Evolutionary conservation across 495 filamentous ascomycete species (phyloP).

Genomic region (Tuber magnatum): DNA sequence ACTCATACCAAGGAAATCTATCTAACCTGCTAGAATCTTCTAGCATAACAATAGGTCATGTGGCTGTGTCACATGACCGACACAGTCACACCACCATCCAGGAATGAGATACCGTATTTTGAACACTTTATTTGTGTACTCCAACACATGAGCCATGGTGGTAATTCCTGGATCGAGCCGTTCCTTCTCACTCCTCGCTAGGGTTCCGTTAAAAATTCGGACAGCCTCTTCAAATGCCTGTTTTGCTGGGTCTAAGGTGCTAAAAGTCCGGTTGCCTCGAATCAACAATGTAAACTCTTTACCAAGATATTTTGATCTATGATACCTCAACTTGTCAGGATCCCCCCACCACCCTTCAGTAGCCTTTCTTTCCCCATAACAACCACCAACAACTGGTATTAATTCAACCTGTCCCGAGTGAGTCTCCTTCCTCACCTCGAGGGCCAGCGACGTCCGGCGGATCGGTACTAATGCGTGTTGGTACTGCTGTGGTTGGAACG

Average conservation of each 20-base stretch:
- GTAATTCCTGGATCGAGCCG: not conserved
- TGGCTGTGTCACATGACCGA: too few relatives aligned
- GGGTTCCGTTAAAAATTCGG: conserved; percentile 3
- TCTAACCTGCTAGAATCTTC: too few relatives aligned
- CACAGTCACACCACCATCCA: too few relatives aligned
- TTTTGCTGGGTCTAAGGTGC: conserved; percentile 2
- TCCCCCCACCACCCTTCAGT: not conserved
- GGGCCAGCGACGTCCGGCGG: not conserved
- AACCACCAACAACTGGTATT: not conserved
- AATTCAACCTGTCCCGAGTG: not conserved
- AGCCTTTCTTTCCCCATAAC: not conserved
- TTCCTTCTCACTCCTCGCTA: conserved; percentile 7
- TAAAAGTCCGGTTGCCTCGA: conserved; percentile 1
- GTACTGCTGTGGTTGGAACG: not conserved
- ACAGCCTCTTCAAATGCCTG: conserved; percentile 10
- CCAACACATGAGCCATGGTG: conserved; percentile 9
- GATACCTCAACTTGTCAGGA: not conserved
- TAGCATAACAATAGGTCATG: too few relatives aligned
- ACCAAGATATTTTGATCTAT: not conserved
- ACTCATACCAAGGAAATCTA: too few relatives aligned
- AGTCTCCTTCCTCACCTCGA: not conserved
- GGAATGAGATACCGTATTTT: too few relatives aligned
- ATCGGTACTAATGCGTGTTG: not conserved
- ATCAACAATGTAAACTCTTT: not conserved
- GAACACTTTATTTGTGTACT: conserved; percentile 1